Percentiles rank a stretch among this genome's conserved stretches.
phyloP scores from a whole-genome alignment of 306 rosid species.

The Dalbergia cochinchinensis region DNA sequence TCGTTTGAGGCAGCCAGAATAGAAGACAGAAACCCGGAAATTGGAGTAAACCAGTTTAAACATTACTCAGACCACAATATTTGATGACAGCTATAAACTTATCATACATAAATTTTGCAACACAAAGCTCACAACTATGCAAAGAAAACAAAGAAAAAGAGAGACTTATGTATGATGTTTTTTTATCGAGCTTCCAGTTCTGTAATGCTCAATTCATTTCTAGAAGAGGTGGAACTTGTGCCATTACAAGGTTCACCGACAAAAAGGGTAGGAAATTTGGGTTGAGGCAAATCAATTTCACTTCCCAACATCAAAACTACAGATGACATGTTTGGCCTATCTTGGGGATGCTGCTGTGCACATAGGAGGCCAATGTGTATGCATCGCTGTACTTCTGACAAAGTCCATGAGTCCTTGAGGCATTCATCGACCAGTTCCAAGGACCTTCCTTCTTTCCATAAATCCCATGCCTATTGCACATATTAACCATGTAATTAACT shows the following conservation, averaged over 20 bases:
- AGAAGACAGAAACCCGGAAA: too few species aligned
- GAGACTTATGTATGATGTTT: too few species aligned
- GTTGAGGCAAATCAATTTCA: slow-evolving; percentile 49
- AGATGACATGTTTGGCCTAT: slow-evolving; percentile 47
- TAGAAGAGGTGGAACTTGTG: not conserved
- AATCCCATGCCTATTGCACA: slow-evolving; percentile 59
- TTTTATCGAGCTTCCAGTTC: slow-evolving; percentile 34
- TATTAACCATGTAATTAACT: not conserved
- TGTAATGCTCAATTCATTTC: slow-evolving; percentile 27
- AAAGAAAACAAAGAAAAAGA: too few species aligned
- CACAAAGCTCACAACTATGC: too few species aligned
- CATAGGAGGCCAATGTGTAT: slow-evolving; percentile 62
- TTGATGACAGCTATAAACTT: too few species aligned
- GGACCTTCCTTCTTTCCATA: slow-evolving; percentile 58
- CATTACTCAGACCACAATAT: too few species aligned
- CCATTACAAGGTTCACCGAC: slow-evolving; percentile 26
- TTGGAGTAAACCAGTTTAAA: too few species aligned
- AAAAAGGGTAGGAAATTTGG: slow-evolving; percentile 56
- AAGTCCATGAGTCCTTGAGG: slow-evolving; percentile 24
- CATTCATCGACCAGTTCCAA: slow-evolving; percentile 52
- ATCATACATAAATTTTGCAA: too few species aligned
- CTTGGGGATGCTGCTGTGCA: slow-evolving; percentile 57
- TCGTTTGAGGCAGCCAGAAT: too few species aligned
- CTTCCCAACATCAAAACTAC: slow-evolving; percentile 58
- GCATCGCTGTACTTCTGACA: slow-evolving; percentile 52